Conservation (phyloP, 768 basidiomycete species). For the Podaxis carcinomalis region DNA sequence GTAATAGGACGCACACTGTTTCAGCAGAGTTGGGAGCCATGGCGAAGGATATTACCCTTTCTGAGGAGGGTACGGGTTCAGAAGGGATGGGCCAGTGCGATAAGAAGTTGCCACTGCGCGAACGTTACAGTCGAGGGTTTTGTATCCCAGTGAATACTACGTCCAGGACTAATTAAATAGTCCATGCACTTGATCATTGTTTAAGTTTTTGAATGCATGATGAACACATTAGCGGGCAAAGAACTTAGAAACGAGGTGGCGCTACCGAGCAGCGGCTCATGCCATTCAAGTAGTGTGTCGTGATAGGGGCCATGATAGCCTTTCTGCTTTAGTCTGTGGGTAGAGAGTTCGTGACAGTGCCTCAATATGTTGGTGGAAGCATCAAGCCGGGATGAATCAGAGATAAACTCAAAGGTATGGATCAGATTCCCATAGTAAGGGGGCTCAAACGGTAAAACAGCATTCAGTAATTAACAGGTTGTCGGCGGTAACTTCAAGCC, state of each 20-base stretch:
- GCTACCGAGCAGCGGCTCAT: neutral
- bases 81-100: neutral
- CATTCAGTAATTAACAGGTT: no score
- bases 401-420: no score
- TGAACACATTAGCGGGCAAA: neutral
- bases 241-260: neutral
- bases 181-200: neutral
- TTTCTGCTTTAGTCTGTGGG: no score
- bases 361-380: no score
- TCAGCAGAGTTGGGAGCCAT: slow-evolving; percentile 21
- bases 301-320: no score
- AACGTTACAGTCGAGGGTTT: slow-evolving; percentile 2
- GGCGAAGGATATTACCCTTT: neutral
- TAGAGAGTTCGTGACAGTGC: no score
- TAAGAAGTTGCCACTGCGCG: neutral
- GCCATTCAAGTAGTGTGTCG: neutral
- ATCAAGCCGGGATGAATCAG: no score
- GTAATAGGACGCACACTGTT: slow-evolving; percentile 25
- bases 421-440: no score
- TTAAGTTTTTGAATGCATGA: neutral
- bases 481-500: no score
- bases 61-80: neutral
- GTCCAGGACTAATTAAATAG: neutral
- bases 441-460: no score
- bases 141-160: neutral